Percentiles rank a stretch among this genome's conserved stretches.
Conservation (phyloP, 495 filamentous ascomycete genomes). For the Physcia stellaris region DNA sequence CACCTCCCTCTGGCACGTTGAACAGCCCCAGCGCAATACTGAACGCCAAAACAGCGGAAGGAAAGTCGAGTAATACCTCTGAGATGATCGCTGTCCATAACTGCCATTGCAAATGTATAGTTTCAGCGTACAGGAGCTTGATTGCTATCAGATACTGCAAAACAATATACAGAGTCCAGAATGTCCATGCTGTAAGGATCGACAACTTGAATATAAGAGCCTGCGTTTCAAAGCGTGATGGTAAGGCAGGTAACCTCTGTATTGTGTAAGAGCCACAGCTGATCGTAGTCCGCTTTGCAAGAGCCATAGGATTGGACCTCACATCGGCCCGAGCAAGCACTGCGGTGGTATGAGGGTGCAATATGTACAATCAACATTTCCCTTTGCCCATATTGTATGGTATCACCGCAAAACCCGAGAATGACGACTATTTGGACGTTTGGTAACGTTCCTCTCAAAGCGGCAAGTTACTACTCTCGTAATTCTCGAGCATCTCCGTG, state of each 20-base stretch:
- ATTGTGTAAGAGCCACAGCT: background rate
- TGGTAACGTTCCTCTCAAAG: too few species aligned
- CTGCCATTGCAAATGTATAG: background rate
- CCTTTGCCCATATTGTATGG: too few species aligned
- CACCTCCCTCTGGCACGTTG: background rate
- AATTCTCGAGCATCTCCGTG: too few species aligned
- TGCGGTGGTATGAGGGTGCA: too few species aligned
- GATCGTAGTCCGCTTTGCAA: too few species aligned
- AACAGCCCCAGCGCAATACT: background rate
- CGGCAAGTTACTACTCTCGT: too few species aligned
- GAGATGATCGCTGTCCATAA: slow-evolving; percentile 1
- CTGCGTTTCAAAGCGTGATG: background rate
- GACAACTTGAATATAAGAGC: background rate
- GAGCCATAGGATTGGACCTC: too few species aligned
- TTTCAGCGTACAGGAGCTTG: background rate
- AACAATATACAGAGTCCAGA: background rate
- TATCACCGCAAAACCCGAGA: too few species aligned
- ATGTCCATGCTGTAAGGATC: background rate
- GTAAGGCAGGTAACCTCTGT: background rate
- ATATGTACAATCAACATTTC: too few species aligned
- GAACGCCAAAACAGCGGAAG: background rate
- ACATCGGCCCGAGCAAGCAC: too few species aligned
- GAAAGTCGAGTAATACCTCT: background rate
- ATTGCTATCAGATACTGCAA: background rate
- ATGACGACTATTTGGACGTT: too few species aligned